Percentiles rank a stretch among this genome's conserved stretches.
Conservation (phyloP, 2,329 filamentous ascomycete genomes). For the Xylariaceae sp. region DNA sequence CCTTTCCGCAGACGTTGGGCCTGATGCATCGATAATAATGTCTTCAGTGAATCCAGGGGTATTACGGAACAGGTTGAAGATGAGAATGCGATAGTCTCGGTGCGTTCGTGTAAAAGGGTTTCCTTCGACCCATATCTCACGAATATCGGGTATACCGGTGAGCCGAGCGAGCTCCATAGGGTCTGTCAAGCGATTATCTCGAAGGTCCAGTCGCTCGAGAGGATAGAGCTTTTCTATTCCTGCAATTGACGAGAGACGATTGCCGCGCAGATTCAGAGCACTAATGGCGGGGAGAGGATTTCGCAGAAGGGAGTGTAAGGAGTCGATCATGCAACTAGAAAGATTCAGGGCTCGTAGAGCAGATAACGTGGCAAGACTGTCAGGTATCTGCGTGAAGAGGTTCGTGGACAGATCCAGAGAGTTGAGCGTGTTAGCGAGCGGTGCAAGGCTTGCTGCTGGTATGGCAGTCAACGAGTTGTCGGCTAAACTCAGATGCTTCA, state of each 20-base stretch:
- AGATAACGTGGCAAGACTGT: conserved; percentile 79
- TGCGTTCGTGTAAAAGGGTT: conserved; percentile 91
- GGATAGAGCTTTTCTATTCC: conserved; percentile 86
- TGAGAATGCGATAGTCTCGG: conserved; percentile 75
- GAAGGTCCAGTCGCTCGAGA: conserved; percentile 80
- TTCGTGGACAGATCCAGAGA: conserved; percentile 92
- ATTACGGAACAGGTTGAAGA: conserved; percentile 92
- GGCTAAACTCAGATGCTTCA: conserved; percentile 84
- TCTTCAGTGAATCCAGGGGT: conserved; percentile 89
- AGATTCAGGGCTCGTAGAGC: conserved; percentile 89
- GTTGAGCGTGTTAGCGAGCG: conserved; percentile 80
- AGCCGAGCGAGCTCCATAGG: conserved; percentile 84
- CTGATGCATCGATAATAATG: conserved; percentile 77
- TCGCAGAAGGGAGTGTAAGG: conserved; percentile 77
- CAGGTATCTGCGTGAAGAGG: conserved; percentile 88
- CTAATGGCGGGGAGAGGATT: conserved; percentile 90
- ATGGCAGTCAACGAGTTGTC: conserved; percentile 87
- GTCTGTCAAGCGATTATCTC: conserved; percentile 88
- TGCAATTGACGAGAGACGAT: conserved; percentile 79
- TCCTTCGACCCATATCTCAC: conserved; percentile 85
- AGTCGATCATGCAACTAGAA: conserved; percentile 96
- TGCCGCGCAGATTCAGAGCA: conserved; percentile 83
- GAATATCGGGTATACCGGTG: conserved; percentile 84
- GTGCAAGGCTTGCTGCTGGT: conserved; percentile 66
- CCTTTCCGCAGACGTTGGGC: conserved; percentile 78